These are phyloP conservation scores for Globisporangium viniferum DNA, from an alignment of 352 stramenopile species.

Conservation along the genomic window DNA sequence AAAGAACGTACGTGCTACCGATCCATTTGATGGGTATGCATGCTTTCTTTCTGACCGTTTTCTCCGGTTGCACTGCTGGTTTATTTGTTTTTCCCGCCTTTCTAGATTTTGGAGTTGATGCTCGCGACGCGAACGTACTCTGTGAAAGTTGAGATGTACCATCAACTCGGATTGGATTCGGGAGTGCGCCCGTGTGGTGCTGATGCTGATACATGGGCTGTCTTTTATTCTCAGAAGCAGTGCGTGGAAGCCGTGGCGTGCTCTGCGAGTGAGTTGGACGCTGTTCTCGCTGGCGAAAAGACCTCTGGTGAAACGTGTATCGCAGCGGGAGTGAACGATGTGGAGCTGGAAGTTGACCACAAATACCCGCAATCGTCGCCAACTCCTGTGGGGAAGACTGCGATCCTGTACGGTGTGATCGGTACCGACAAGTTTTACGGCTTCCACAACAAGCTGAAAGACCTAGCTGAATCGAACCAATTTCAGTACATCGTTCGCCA, in stretches of 20 bases:
- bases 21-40: not conserved
- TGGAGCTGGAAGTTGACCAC: constrained; percentile 68
- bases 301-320: constrained; percentile 40
- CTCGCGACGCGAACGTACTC: constrained; percentile 76
- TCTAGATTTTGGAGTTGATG: constrained; percentile 75
- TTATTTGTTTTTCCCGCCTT: not conserved
- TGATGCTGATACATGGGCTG: constrained; percentile 56
- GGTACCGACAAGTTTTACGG: constrained; percentile 59
- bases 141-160: constrained; percentile 81
- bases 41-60: not conserved
- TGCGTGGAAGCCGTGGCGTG: constrained; percentile 70
- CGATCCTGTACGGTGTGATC: constrained; percentile 84
- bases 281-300: constrained; percentile 26
- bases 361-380: constrained; percentile 50
- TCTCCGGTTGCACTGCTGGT: constrained; percentile 7
- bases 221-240: constrained; percentile 64
- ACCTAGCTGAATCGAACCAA: constrained; percentile 46
- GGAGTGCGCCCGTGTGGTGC: constrained; percentile 47
- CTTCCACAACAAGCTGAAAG: constrained; percentile 68
- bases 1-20: constrained; percentile 44
- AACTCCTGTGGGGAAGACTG: constrained; percentile 31
- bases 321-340: constrained; percentile 61
- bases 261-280: constrained; percentile 42
- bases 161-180: constrained; percentile 78
- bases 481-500: constrained; percentile 86